Percentiles rank a stretch among this genome's conserved stretches.
These are phyloP conservation scores for Leccinum variabile DNA, from an alignment of 1,284 basidiomycete genomes.

Conservation along the genomic window DNA sequence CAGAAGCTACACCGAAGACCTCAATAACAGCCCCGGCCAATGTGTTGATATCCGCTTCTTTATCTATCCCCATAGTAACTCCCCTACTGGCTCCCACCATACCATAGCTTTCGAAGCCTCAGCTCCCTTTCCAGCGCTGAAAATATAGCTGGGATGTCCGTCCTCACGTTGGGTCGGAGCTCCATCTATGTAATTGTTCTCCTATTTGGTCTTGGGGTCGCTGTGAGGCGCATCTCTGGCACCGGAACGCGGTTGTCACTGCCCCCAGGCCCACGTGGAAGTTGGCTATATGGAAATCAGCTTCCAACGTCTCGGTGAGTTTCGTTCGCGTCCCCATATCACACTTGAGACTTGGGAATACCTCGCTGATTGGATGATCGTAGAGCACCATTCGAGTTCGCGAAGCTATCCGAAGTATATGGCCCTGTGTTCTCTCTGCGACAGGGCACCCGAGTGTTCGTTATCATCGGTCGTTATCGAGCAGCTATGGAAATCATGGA, in stretches of 20 bases:
- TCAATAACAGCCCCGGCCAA: background rate
- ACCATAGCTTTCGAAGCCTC: background rate
- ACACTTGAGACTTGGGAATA: background rate
- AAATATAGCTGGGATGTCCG: background rate
- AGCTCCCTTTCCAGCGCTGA: background rate
- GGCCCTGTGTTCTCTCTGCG: conserved; percentile 24
- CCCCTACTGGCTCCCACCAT: background rate
- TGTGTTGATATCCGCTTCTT: background rate
- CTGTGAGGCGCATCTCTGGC: background rate
- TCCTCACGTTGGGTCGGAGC: background rate
- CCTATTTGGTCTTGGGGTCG: conserved; percentile 8
- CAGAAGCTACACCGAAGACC: background rate
- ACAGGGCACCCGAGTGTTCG: conserved; percentile 14
- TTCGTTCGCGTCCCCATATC: too few relatives aligned
- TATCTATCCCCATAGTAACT: background rate
- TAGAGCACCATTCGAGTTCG: conserved; percentile 18
- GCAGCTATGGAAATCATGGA: conserved; percentile 30
- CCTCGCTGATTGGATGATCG: background rate
- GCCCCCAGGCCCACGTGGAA: conserved; percentile 19
- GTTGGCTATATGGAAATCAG: conserved; percentile 18
- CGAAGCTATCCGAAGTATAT: conserved; percentile 19
- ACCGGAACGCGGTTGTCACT: conserved; percentile 3
- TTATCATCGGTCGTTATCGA: conserved; percentile 19
- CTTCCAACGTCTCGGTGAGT: conserved; percentile 17
- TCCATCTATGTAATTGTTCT: conserved; percentile 1